phyloP scores from a whole-genome alignment of 768 basidiomycete genomes.

The Mycena galericulata region DNA sequence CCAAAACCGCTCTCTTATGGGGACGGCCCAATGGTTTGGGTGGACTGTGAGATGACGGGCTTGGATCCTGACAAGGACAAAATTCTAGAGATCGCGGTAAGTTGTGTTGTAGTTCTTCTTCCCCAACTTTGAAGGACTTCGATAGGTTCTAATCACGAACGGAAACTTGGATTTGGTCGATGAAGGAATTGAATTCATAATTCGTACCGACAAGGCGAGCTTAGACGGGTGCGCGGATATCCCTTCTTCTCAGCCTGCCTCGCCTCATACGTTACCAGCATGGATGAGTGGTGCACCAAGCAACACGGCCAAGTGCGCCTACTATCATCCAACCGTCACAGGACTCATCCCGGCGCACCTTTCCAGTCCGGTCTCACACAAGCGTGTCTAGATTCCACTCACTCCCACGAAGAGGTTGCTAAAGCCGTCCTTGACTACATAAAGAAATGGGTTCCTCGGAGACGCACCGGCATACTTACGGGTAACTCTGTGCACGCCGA shows the following conservation, averaged over 20 bases:
- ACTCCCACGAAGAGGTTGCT: constrained; percentile 71
- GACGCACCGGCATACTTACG: constrained; percentile 75
- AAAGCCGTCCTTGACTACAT: constrained; percentile 79
- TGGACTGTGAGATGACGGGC: constrained; percentile 93
- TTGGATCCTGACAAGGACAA: constrained; percentile 74
- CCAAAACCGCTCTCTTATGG: constrained; percentile 53
- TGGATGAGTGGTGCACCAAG: constrained; percentile 89
- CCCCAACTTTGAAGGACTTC: constrained; percentile 21
- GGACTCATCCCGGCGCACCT: constrained; percentile 10
- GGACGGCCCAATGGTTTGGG: constrained; percentile 83
- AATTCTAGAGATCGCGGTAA: constrained; percentile 84
- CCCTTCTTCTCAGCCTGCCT: constrained; percentile 2
- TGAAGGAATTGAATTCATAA: constrained; percentile 81
- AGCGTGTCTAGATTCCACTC: constrained; percentile 80
- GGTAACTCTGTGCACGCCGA: constrained; percentile 92
- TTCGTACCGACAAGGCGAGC: constrained; percentile 74
- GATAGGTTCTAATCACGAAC: constrained; percentile 82
- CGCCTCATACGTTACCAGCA: constrained; percentile 56
- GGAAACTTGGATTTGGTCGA: constrained; percentile 87
- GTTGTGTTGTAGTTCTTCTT: constrained; percentile 29
- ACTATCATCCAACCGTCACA: background rate
- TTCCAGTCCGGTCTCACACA: constrained; percentile 83
- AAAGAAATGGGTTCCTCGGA: constrained; percentile 84
- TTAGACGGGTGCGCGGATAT: constrained; percentile 72
- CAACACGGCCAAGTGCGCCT: constrained; percentile 79